Base-by-base conservation (phyloP, 805 yeast genomes). In the Ogataea degrootiae region DNA sequence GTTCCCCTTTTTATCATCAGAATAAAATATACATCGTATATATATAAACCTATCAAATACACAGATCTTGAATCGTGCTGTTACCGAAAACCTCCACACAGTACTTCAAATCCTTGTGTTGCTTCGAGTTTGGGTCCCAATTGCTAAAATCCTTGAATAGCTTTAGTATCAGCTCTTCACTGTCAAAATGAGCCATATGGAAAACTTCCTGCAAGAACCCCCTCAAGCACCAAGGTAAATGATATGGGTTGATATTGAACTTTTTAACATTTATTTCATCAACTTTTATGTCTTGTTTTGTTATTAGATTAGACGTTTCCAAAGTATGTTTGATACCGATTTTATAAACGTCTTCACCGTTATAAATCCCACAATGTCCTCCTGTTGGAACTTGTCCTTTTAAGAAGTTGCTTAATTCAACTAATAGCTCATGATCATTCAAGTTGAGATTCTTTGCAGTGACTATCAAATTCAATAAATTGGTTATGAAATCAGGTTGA, bases 171-270 rank as follows among this genome's bases (percentile, higher is more conserved):
- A 89, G 65, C 39, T 72, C 71, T 19, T 70, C 61, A 12, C 86
- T 75, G 42, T 85, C 86, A 21, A 77, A 73, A 39, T 77, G 62
- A 39, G 66, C 66, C 45, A 71, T 45, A 64, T 44, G 74, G 73
- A 49, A 62, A 62, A 54, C 74, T 45, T 83, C 95, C 50, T 80
- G 82, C n/a, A 90, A 59, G 46, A 92, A 72, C 0, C 97, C 96
- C 41, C 97, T 71, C 67, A 92, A 74, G 54, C 95, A 85, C 97
- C 97, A 92, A 0, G 99, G 99, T 40, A 92, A 67, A 50, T 87
- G 83, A 58, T 81, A 92, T 0, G 96, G 96, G 61, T 92, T 92
- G 35, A 79, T 72, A 9, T 85, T 85, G 37, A 83, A 67, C 51
- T 81, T 79, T 16, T 86, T 59, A 4, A 62, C 56, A 42, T 64